Conservation (phyloP, 208 protist species). For the Leishmania aethiopica region DNA sequence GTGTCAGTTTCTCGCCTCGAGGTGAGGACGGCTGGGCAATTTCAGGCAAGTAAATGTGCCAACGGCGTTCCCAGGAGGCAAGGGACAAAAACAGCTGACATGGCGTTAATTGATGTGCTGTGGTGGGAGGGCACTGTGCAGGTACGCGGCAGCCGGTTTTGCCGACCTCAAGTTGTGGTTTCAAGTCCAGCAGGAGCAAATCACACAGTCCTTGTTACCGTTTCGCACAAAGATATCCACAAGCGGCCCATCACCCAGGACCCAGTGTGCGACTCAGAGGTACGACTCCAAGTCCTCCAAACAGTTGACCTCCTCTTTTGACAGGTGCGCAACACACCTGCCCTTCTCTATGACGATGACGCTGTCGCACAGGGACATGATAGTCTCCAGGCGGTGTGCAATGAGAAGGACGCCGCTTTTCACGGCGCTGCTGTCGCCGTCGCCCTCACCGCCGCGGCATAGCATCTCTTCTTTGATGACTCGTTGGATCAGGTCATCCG, state of each 20-base stretch:
- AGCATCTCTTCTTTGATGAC: conserved; percentile 84
- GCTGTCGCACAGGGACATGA: conserved; percentile 90
- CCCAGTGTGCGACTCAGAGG: conserved; percentile 21
- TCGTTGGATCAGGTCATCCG: conserved; percentile 92
- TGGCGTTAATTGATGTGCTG: neutral
- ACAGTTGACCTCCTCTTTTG: conserved; percentile 42
- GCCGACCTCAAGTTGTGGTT: neutral
- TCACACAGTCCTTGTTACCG: neutral
- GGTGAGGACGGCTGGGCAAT: neutral
- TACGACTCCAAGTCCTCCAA: conserved; percentile 62
- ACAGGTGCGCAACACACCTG: conserved; percentile 47
- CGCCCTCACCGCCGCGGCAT: conserved; percentile 19
- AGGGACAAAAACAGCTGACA: neutral
- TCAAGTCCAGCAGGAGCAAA: neutral
- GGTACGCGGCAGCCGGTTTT: neutral
- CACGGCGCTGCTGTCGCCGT: conserved; percentile 1
- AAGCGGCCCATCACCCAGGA: neutral
- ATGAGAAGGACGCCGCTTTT: conserved; percentile 95
- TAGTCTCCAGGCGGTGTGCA: conserved; percentile 96
- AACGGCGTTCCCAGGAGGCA: neutral
- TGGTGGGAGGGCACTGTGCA: neutral
- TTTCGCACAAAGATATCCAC: neutral
- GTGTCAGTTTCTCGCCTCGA: rapidly evolving
- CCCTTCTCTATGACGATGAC: conserved; percentile 86
- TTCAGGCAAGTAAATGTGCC: neutral